These are phyloP conservation scores for Houttuynia cordata DNA, from an alignment of 164 flowering plant genomes.

Conservation along the genomic window DNA sequence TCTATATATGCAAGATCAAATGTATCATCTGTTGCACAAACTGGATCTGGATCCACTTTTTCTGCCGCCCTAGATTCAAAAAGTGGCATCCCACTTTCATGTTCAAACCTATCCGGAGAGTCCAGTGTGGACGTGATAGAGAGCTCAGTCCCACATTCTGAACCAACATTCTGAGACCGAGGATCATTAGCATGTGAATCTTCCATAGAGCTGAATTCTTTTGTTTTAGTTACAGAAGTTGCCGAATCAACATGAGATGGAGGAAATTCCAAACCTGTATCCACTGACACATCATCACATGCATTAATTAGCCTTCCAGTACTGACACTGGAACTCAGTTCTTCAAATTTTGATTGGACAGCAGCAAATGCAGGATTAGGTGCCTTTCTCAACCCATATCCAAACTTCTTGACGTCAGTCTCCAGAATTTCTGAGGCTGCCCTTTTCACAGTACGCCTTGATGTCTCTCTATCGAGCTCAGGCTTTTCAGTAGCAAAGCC, in stretches of 20 bases:
- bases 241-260: constrained; percentile 24
- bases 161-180: constrained; percentile 38
- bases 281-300: constrained; percentile 24
- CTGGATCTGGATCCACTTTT: constrained; percentile 3
- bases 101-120: constrained; percentile 54
- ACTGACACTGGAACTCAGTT: constrained; percentile 35
- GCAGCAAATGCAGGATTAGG: constrained; percentile 60
- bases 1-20: constrained; percentile 9
- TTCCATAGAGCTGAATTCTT: constrained; percentile 24
- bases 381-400: constrained; percentile 43
- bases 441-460: constrained; percentile 30
- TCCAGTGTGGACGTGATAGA: constrained; percentile 80
- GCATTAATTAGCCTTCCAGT: constrained; percentile 25
- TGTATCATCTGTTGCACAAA: constrained; percentile 1
- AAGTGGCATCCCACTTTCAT: constrained; percentile 2
- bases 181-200: constrained; percentile 16
- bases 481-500: constrained; percentile 15
- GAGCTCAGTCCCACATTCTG: constrained; percentile 80
- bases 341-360: constrained; percentile 76
- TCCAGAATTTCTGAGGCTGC: constrained; percentile 42
- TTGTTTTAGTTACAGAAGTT: constrained; percentile 15
- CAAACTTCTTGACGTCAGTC: constrained; percentile 37
- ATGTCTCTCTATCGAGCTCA: constrained; percentile 28
- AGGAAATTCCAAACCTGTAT: constrained; percentile 19
- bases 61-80: neutral